Base-by-base conservation (phyloP, 176 grass and related monocot genomes). In the Chloris gayana region DNA sequence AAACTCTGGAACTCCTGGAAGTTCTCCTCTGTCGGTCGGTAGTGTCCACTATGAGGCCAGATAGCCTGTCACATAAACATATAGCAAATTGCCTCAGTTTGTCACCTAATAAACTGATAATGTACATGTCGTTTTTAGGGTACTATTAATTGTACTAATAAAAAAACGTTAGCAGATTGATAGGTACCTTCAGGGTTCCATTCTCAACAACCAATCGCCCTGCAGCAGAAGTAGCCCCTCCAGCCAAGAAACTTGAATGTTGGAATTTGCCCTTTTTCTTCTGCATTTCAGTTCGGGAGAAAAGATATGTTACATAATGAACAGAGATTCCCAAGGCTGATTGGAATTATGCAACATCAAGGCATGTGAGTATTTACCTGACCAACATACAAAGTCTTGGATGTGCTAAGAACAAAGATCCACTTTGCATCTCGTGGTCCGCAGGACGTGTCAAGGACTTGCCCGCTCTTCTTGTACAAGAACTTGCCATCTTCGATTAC, bases 351-450 rank as follows among this genome's bases (percentile, higher is more conserved):
- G 30, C 0, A 34, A 25, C 29, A 42, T 6, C 13, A 74, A 4
- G 42, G 14, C 7, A 64, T 73, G 45, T 35, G 34, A 11, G 51
- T 56, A 80, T 80, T 86, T 75, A 98, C 95, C 91, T 94, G 91
- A 4, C 89, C 91, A 58, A 94, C 85, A 83, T 90, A 97, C 60
- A 97, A 35, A 54, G 41, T 89, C 83, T 90, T 92, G 5, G 85
- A 90, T 63, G 95, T 97, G 83, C 95, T 97, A 47, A 97, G 80
- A 75, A 97, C 95, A 80, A 97, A 97, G 62, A 97, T 94, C 91
- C 91, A 97, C 76, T 97, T 97, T 24, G 68, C 76, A 76, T 92
- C 89, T 73, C 77, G 78, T 4, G 64, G 50, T 17, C 83, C 83
- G 18, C 61, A 78, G 11, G 72, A 75, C 0, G 87, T 90, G 72